phyloP scores from a whole-genome alignment of 1,284 basidiomycete species.

The Crepidotus sp. region DNA sequence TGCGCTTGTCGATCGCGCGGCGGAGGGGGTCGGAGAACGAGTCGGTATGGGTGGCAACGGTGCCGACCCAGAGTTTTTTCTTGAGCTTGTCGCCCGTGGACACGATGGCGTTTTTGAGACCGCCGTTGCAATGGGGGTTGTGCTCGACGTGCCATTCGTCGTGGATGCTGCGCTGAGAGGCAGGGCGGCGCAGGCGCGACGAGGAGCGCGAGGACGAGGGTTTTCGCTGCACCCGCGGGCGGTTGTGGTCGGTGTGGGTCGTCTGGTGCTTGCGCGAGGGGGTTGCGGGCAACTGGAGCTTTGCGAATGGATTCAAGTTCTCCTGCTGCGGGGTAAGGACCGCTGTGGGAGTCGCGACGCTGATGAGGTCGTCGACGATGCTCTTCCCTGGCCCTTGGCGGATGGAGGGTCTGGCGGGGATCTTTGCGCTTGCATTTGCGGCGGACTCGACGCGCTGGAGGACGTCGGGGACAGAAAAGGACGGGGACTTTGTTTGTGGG shows the following conservation, averaged over 20 bases:
- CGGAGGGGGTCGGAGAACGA: conserved; percentile 47
- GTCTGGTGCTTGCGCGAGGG: conserved; percentile 28
- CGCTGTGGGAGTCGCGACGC: conserved; percentile 37
- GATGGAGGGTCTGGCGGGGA: conserved; percentile 1
- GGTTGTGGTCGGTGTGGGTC: conserved; percentile 28
- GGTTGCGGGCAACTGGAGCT: conserved; percentile 1
- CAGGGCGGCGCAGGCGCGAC: conserved; percentile 36
- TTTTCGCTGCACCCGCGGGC: conserved; percentile 35
- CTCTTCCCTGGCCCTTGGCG: conserved; percentile 40
- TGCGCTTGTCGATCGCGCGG: conserved; percentile 49
- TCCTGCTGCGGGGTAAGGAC: conserved; percentile 29
- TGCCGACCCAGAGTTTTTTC: conserved; percentile 74
- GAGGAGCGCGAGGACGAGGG: conserved; percentile 46
- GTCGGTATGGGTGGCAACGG: conserved; percentile 63
- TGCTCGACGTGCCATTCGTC: conserved; percentile 54
- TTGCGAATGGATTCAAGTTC: conserved; percentile 31
- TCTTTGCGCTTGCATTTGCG: too few species aligned
- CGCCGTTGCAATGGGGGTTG: conserved; percentile 71
- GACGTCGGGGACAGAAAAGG: conserved; percentile 14
- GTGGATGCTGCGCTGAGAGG: conserved; percentile 19
- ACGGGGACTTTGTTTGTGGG: conserved; percentile 34
- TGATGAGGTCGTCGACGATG: conserved; percentile 65
- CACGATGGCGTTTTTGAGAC: conserved; percentile 70
- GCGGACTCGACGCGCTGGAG: conserved; percentile 19
- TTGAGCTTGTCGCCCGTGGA: conserved; percentile 46